Percentiles rank a stretch among this genome's conserved stretches.
These are phyloP conservation scores for Dichomitus squalens DNA, from an alignment of 1,284 basidiomycete genomes.

Conservation along the genomic window DNA sequence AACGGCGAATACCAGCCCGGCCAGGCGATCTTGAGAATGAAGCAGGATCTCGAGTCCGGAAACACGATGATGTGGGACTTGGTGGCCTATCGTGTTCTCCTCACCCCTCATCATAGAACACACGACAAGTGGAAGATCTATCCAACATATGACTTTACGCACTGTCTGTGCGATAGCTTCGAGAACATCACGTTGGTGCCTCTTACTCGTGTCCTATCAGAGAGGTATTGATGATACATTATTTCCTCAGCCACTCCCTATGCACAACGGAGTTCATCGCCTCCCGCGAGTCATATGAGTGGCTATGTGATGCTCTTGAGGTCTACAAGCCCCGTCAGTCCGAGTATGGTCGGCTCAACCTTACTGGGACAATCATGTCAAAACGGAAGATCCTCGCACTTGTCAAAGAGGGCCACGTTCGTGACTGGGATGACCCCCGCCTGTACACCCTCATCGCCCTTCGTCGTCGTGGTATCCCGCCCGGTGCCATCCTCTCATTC, in stretches of 20 bases:
- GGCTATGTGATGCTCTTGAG: slow-evolving; percentile 96
- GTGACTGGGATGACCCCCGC: slow-evolving; percentile 98
- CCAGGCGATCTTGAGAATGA: slow-evolving; percentile 95
- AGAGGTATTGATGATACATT: slow-evolving; percentile 3
- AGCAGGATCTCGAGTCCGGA: slow-evolving; percentile 90
- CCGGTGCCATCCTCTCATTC: slow-evolving; percentile 93
- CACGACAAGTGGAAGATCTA: slow-evolving; percentile 93
- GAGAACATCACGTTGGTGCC: slow-evolving; percentile 93
- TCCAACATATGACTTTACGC: slow-evolving; percentile 99
- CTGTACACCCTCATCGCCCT: slow-evolving; percentile 97
- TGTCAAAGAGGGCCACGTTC: slow-evolving; percentile 84
- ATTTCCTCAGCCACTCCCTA: slow-evolving; percentile 80
- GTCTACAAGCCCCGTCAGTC: slow-evolving; percentile 99
- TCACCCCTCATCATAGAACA: slow-evolving; percentile 93
- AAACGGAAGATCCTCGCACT: slow-evolving; percentile 95
- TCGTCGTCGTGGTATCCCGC: slow-evolving; percentile 92
- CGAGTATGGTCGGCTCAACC: slow-evolving; percentile 92
- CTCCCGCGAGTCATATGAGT: slow-evolving; percentile 98
- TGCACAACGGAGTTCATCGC: slow-evolving; percentile 97
- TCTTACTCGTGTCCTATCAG: neutral
- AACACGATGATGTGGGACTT: slow-evolving; percentile 99
- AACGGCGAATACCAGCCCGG: slow-evolving; percentile 89
- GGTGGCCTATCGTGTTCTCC: slow-evolving; percentile 93
- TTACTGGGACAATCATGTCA: slow-evolving; percentile 96
- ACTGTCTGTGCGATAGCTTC: slow-evolving; percentile 98